Percentiles rank a stretch among this genome's conserved stretches.
phyloP scores from a whole-genome alignment of 2,329 filamentous ascomycete genomes.

The Fusarium subglutinans region DNA sequence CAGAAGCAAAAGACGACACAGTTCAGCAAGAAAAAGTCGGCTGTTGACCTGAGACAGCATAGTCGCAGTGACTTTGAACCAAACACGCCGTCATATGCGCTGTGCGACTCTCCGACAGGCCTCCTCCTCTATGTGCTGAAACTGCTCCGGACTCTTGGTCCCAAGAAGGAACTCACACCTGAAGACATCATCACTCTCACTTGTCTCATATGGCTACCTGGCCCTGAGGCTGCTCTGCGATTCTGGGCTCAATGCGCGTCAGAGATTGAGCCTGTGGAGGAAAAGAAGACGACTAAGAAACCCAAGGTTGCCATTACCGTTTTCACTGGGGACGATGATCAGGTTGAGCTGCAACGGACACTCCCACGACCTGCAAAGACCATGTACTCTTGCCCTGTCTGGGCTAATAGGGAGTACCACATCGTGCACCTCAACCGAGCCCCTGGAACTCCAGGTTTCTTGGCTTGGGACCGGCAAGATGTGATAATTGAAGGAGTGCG shows the following conservation, averaged over 20 bases:
- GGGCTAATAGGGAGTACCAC: conserved; percentile 56
- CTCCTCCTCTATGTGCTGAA: conserved; percentile 64
- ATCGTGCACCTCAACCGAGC: conserved; percentile 54
- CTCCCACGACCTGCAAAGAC: conserved; percentile 39
- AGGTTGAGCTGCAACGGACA: conserved; percentile 19
- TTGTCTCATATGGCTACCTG: conserved; percentile 72
- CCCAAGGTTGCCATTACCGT: conserved; percentile 59
- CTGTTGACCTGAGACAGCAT: conserved; percentile 43
- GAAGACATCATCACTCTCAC: conserved; percentile 68
- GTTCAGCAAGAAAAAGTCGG: conserved; percentile 10
- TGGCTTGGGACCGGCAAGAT: conserved; percentile 60
- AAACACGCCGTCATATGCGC: conserved; percentile 66
- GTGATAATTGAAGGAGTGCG: conserved; percentile 55
- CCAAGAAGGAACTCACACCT: conserved; percentile 54
- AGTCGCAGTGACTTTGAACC: conserved; percentile 53
- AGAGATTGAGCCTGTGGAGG: conserved; percentile 44
- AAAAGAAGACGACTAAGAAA: conserved; percentile 41
- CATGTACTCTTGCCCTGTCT: conserved; percentile 58
- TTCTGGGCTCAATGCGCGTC: conserved; percentile 61
- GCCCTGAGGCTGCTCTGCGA: conserved; percentile 67
- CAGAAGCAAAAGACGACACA: conserved; percentile 36
- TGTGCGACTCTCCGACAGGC: conserved; percentile 70
- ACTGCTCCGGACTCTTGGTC: conserved; percentile 54
- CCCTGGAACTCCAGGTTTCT: conserved; percentile 53
- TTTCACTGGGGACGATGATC: conserved; percentile 51